Percentiles rank a stretch among this genome's conserved stretches.
These are phyloP conservation scores for Fusarium xylarioides DNA, from an alignment of 2,329 filamentous ascomycete genomes.

Conservation along the genomic window DNA sequence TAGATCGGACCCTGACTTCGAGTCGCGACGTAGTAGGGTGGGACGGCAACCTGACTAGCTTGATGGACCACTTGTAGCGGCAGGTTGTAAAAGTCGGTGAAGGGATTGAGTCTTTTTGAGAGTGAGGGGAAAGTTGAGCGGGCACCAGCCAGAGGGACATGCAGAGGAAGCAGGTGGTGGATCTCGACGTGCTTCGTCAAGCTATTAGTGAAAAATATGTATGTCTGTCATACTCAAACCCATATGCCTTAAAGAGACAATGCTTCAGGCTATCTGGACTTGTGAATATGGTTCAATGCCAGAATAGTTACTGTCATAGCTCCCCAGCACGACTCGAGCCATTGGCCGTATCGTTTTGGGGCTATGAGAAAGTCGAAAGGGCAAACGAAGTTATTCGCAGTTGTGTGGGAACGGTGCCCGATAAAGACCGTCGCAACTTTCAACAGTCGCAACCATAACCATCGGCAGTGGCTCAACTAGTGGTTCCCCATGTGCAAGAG, in stretches of 20 bases:
- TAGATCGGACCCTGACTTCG: conserved; percentile 42
- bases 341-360: not conserved
- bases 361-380: not conserved
- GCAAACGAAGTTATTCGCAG: not conserved
- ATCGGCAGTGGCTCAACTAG: conserved; percentile 23
- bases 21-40: conserved; percentile 33
- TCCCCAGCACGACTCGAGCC: conserved; percentile 1
- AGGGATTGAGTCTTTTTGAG: conserved; percentile 30
- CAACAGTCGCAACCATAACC: conserved; percentile 5
- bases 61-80: conserved; percentile 39
- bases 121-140: conserved; percentile 34
- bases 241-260: conserved; percentile 17
- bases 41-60: conserved; percentile 37
- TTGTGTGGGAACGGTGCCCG: not conserved
- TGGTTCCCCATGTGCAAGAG: conserved; percentile 19
- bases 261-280: conserved; percentile 15
- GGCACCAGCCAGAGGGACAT: conserved; percentile 34
- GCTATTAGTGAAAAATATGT: conserved; percentile 10
- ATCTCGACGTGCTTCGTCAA: conserved; percentile 19
- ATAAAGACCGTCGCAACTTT: not conserved
- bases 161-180: conserved; percentile 28
- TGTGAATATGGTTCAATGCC: not conserved
- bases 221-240: conserved; percentile 1
- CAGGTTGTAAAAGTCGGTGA: conserved; percentile 46
- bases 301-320: not conserved